Evolutionary conservation across 352 stramenopile genomes (phyloP).

Genomic region (Pythium phragmitis): DNA sequence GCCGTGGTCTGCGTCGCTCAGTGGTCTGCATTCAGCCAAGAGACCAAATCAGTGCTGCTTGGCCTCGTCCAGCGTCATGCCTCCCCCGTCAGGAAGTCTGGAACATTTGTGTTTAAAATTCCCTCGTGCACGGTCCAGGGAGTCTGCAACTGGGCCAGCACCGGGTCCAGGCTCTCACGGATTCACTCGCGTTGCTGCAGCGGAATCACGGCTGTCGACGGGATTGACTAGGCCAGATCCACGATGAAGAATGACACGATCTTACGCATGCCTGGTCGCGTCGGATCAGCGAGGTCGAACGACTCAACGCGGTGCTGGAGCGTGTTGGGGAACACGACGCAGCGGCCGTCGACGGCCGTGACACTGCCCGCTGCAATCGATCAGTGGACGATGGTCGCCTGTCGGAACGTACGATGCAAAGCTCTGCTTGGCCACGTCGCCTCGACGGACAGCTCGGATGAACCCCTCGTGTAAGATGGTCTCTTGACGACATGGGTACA

Average conservation of each 20-base stretch:
- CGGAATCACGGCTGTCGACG: conserved; percentile 30
- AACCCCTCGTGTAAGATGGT: not conserved
- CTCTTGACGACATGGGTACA: not conserved
- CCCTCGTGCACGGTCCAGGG: conserved; percentile 9
- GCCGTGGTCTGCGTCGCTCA: conserved; percentile 11
- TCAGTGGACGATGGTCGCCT: conserved; percentile 4
- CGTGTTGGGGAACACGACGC: conserved; percentile 16
- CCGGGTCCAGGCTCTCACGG: not conserved
- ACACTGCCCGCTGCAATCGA: conserved; percentile 22
- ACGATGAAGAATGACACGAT: conserved; percentile 46
- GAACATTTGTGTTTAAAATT: conserved; percentile 9
- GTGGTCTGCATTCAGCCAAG: conserved; percentile 25
- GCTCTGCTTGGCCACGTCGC: conserved; percentile 18
- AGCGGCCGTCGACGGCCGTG: conserved; percentile 18
- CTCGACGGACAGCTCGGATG: conserved; percentile 13
- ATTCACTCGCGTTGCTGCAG: conserved; percentile 34
- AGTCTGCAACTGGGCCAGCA: not conserved
- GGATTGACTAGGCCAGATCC: conserved; percentile 30
- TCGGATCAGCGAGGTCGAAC: not conserved
- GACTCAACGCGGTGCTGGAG: conserved; percentile 1
- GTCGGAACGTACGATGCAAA: conserved; percentile 7
- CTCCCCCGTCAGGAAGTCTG: conserved; percentile 4
- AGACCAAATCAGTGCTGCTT: conserved; percentile 25
- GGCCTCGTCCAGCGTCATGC: conserved; percentile 27
- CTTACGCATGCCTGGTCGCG: conserved; percentile 29